phyloP scores from a whole-genome alignment of 2,329 filamentous ascomycete species.

The Xenoacremonium recifei region DNA sequence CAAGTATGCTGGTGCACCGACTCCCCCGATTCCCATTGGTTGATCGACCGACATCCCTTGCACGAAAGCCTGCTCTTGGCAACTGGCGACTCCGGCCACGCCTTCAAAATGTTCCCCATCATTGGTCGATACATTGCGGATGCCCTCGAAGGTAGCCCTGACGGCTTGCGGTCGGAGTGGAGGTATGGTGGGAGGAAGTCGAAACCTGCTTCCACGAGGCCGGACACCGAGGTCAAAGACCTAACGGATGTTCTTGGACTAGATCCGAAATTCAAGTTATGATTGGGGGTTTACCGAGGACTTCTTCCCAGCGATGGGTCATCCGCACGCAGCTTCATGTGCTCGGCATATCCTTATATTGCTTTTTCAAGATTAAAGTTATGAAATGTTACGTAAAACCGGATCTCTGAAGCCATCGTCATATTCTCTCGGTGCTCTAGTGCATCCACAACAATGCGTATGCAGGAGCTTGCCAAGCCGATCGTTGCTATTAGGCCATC shows the following conservation, averaged over 20 bases:
- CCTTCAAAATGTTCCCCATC: constrained; percentile 28
- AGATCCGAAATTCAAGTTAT: neutral
- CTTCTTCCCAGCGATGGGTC: no score
- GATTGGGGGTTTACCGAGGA: no score
- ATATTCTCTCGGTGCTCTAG: no score
- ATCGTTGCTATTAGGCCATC: no score
- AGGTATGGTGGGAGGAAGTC: constrained; percentile 13
- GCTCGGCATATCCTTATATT: no score
- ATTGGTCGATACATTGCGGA: constrained; percentile 22
- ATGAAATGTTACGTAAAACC: no score
- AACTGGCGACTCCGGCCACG: constrained; percentile 25
- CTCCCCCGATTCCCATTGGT: constrained; percentile 23
- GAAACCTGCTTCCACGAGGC: constrained; percentile 13
- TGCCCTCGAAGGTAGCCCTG: constrained; percentile 14
- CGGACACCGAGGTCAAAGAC: constrained; percentile 19
- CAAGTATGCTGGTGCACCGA: constrained; percentile 26
- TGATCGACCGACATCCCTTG: constrained; percentile 21
- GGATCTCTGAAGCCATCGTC: no score
- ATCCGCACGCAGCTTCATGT: no score
- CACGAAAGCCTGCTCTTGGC: constrained; percentile 15
- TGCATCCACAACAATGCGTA: no score
- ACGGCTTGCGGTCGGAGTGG: constrained; percentile 19
- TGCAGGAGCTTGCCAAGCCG: no score
- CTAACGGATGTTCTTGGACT: constrained; percentile 13
- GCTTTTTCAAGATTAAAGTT: no score